phyloP scores from a whole-genome alignment of 164 flowering plant species.

The Platanus orientalis region DNA sequence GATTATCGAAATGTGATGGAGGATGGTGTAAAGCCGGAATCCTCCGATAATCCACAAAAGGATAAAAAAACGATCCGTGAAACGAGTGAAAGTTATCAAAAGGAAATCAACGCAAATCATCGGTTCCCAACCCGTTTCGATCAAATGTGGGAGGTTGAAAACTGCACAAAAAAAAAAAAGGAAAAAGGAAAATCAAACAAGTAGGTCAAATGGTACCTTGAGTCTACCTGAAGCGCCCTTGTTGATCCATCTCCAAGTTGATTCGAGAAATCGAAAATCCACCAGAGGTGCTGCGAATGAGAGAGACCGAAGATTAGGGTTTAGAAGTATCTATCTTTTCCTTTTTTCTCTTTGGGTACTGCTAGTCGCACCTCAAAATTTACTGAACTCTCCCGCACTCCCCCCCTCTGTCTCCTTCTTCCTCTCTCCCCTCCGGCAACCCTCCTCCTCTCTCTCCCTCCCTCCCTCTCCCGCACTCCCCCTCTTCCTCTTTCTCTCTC shows the following conservation, averaged over 20 bases:
- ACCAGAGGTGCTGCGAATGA: neutral
- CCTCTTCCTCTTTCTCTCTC: too few relatives aligned
- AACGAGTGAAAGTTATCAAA: conserved; percentile 13
- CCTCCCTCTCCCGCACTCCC: too few relatives aligned
- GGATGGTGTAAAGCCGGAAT: conserved; percentile 8
- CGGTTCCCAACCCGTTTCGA: conserved; percentile 10
- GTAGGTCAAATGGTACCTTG: conserved; percentile 51
- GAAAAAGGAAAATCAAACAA: conserved; percentile 62
- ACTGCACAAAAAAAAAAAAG: too few relatives aligned
- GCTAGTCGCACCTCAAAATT: too few relatives aligned
- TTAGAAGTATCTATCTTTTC: too few relatives aligned
- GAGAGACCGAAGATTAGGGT: neutral
- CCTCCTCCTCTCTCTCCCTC: too few relatives aligned
- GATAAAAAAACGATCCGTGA: conserved; percentile 29
- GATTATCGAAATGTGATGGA: conserved; percentile 1
- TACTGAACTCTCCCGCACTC: too few relatives aligned
- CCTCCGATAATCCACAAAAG: conserved; percentile 16
- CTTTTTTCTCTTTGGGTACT: too few relatives aligned
- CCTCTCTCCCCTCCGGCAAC: too few relatives aligned
- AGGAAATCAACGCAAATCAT: conserved; percentile 15
- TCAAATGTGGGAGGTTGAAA: conserved; percentile 32
- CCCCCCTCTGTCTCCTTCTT: too few relatives aligned
- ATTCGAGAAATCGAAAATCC: neutral
- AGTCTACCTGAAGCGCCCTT: conserved; percentile 49
- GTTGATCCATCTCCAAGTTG: conserved; percentile 31